Evolutionary conservation across 208 protist genomes (phyloP), one percentile per base, ranked within the genome.

Genomic region (Trypanosoma scelopori): DNA sequence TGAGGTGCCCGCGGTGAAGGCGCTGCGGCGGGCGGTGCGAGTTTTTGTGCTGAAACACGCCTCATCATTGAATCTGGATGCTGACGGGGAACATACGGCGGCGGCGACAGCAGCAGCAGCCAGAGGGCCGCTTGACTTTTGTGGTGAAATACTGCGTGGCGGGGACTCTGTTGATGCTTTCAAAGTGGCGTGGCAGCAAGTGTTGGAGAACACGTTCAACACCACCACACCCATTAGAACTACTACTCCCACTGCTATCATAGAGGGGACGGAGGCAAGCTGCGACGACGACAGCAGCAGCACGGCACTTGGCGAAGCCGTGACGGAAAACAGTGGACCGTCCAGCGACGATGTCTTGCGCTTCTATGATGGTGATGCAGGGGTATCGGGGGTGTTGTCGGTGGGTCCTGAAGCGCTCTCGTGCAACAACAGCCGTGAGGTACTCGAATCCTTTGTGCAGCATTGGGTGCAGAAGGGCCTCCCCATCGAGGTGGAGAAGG

Each of bases 401-500:
- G 42, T 76, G 0, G 43, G 28, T 22, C 62, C 43, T 7, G 55
- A 46, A 1, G 16, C 28, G 28, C 5, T 37, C 9, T 12, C 61
- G 15, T 51, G 58, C 27, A 42, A 43, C 22, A 57, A 57, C 47
- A 56, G 22, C 13, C 59, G 32, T 49, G 61, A 56, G 45, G 37
- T 67, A 0, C 41, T 74, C 27, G 47, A 55, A 1, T 18, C 37
- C 3, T 74, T 50, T 57, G 3, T 63, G n/a, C 39, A 39, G 41
- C 28, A 58, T 46, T 70, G 57, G 55, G 25, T 43, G 27, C 47
- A 65, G 43, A 42, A 49, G 27, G 46, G 39, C 37, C 30, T 3
- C 2, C 27, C 55, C 18, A 28, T 78, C 9, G 16, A 25, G 15
- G 72, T 77, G 41, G 60, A 55, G 35, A 80, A 81, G 43, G 60